Evolutionary conservation across 1,284 basidiomycete species (phyloP).

Genomic region (Naganishia sp.): DNA sequence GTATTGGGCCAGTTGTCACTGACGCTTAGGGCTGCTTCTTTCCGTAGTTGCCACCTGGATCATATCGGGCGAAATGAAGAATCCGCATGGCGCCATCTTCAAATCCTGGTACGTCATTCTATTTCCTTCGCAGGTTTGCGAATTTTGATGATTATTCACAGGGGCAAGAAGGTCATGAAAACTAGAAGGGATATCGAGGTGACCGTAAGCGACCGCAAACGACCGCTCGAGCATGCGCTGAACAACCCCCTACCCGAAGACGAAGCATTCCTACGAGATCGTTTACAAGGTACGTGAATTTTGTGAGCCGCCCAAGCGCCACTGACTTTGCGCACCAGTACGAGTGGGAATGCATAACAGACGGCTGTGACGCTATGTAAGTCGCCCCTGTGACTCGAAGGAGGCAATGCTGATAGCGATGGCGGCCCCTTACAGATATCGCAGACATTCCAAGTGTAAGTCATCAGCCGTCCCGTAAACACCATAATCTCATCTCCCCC

Average conservation of each 20-base stretch:
- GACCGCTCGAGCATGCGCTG: not conserved
- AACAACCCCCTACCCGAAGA: slow-evolving; percentile 35
- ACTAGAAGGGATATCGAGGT: slow-evolving; percentile 48
- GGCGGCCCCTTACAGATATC: slow-evolving; percentile 5
- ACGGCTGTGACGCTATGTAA: slow-evolving; percentile 45
- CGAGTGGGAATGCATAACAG: slow-evolving; percentile 47
- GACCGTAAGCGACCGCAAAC: slow-evolving; percentile 39
- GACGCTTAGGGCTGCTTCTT: not conserved
- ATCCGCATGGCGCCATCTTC: slow-evolving; percentile 51
- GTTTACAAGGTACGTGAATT: slow-evolving; percentile 42
- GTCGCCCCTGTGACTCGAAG: slow-evolving; percentile 18
- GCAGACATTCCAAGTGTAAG: slow-evolving; percentile 33
- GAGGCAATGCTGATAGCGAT: not conserved
- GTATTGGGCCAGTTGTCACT: not conserved
- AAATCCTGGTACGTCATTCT: slow-evolving; percentile 43
- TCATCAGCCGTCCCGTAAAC: not conserved
- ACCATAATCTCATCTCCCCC: not conserved
- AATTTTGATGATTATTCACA: slow-evolving; percentile 27
- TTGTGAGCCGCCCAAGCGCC: no score
- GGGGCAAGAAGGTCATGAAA: slow-evolving; percentile 49
- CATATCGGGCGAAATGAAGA: slow-evolving; percentile 48
- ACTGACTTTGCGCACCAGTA: slow-evolving; percentile 34
- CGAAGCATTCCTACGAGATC: slow-evolving; percentile 50
- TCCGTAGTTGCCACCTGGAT: slow-evolving; percentile 46
- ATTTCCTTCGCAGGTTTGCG: not conserved